These are phyloP conservation scores for Monosporascus sp. DNA, from an alignment of 2,329 filamentous ascomycete species.

Conservation along the genomic window DNA sequence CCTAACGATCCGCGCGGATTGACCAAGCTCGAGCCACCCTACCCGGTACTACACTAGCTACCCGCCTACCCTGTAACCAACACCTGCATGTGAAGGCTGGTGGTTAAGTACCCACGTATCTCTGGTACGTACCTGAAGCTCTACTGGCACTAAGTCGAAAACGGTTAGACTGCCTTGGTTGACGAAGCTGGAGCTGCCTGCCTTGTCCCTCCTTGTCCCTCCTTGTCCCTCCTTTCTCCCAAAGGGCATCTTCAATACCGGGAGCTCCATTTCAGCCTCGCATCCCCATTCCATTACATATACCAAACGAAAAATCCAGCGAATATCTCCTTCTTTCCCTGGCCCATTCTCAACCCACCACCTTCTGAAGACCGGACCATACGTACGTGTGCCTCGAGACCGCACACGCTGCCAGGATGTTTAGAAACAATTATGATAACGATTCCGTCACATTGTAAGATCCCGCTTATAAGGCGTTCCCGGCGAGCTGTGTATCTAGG, in stretches of 20 bases:
- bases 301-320: neutral
- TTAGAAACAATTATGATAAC: constrained; percentile 99
- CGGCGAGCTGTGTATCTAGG: constrained; percentile 7
- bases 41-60: neutral
- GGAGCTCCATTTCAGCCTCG: neutral
- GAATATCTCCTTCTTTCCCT: neutral
- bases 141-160: neutral
- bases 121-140: neutral
- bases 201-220: neutral
- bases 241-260: neutral
- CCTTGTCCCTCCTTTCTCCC: neutral
- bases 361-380: neutral
- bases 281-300: neutral
- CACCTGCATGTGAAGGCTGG: neutral
- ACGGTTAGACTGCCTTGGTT: neutral
- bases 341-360: neutral
- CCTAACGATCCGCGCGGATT: neutral
- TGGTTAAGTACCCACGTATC: neutral
- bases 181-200: constrained; percentile 9
- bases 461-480: constrained; percentile 7
- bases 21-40: neutral
- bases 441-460: constrained; percentile 98
- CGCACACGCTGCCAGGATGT: constrained; percentile 60
- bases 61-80: neutral
- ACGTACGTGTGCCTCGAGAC: neutral